Evolutionary conservation across 164 flowering plant species (phyloP).

Genomic region (Magnolia changhungtana): DNA sequence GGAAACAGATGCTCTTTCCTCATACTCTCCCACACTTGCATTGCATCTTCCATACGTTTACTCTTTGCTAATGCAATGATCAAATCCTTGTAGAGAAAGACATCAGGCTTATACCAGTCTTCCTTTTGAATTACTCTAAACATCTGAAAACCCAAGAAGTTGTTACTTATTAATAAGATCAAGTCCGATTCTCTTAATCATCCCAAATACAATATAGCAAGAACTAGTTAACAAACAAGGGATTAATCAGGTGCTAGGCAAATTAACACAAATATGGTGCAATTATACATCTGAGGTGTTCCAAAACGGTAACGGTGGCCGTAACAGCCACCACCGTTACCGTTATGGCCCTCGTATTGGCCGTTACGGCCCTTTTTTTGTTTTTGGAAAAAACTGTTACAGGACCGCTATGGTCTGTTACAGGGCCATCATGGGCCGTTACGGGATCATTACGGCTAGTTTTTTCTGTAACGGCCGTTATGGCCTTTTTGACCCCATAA

Average conservation of each 20-base stretch:
- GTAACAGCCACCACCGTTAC: no score
- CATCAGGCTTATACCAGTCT: constrained; percentile 87
- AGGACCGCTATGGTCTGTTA: no score
- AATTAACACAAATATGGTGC: no score
- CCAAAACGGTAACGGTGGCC: no score
- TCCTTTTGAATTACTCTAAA: constrained; percentile 65
- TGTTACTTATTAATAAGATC: constrained; percentile 6
- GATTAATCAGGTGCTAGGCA: not conserved
- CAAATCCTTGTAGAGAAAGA: constrained; percentile 75
- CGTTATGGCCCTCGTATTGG: no score
- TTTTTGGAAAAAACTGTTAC: no score
- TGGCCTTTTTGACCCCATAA: no score
- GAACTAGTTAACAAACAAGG: not conserved
- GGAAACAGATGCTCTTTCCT: constrained; percentile 67
- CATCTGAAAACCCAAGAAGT: constrained; percentile 40
- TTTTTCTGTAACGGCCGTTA: no score
- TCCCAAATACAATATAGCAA: not conserved
- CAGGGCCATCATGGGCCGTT: no score
- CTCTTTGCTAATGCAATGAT: constrained; percentile 61
- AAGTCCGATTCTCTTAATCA: not conserved
- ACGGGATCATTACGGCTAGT: no score
- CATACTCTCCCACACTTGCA: constrained; percentile 83
- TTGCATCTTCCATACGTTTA: constrained; percentile 80
- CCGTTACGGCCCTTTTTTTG: no score
- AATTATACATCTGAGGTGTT: no score